Base-by-base conservation (phyloP, 2,329 filamentous ascomycete genomes). In the Fusarium heterosporum region DNA sequence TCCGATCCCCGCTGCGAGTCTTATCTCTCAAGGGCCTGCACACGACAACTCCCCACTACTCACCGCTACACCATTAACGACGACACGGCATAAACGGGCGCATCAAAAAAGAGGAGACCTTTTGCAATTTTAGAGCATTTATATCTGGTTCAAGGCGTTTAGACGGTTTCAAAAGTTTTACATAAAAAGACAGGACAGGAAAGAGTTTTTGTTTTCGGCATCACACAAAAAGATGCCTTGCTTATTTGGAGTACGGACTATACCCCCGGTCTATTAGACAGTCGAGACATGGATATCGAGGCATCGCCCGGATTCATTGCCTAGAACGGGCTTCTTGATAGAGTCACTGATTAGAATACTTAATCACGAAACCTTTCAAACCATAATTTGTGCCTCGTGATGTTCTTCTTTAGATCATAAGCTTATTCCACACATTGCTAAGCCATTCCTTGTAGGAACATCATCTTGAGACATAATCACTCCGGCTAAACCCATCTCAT, bases 251-350 rank as follows among this genome's bases (percentile, higher is more conserved):
- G 71, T 66, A 72, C 58, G 67, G 70, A 69, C 68, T 73, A 73
- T 73, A 73, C 72, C 72, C 69, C 71, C 70, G 71, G 71, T 72
- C 71, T 73, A 72, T 70, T 73, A 73, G 72, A 73, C 68, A 73
- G 61, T 72, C 53, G 57, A 71, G 58, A 70, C 41, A 47, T 61
- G 71, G 51, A 51, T 40, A 52, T 38, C 58, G 71, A 69, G 63
- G 59, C 60, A 32, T 42, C 38, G 60, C 59, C 65, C 66, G 53
- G 63, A 64, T 60, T 61, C 64, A 58, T 63, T 45, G 70, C 66
- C 64, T 71, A 73, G 71, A 73, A 69, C 70, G 71, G 71, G 71
- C 70, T 70, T 72, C 58, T 70, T 70, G 67, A 72, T 73, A 71
- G 69, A 70, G 34, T 68, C 48, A 64, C 48, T 66, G 56, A 61